Conservation (phyloP, 306 rosid genomes). For the Cucurbita ficifolia region DNA sequence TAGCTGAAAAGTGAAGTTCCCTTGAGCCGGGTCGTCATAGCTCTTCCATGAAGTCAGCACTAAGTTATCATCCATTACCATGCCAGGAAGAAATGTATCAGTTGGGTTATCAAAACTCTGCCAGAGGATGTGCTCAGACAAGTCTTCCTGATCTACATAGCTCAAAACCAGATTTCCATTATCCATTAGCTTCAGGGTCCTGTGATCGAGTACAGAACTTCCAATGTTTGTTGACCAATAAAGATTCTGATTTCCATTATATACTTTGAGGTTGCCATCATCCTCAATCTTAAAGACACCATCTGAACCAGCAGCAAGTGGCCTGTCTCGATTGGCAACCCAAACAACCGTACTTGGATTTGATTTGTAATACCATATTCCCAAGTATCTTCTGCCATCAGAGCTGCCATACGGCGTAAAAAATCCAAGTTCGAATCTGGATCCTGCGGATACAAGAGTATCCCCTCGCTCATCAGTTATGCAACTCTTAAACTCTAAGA, state of each 20-base stretch:
- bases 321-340: constrained; percentile 62
- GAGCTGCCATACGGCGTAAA: constrained; percentile 54
- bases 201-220: constrained; percentile 13
- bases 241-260: constrained; percentile 22
- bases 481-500: constrained; percentile 16
- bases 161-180: constrained; percentile 43
- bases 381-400: constrained; percentile 43
- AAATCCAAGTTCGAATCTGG: constrained; percentile 48
- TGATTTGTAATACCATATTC: constrained; percentile 55
- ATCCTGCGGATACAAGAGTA: constrained; percentile 47
- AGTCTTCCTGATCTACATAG: constrained; percentile 20
- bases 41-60: constrained; percentile 56
- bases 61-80: constrained; percentile 42
- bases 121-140: constrained; percentile 26
- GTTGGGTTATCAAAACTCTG: constrained; percentile 61
- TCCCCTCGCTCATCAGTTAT: constrained; percentile 10
- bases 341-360: constrained; percentile 47
- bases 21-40: constrained; percentile 39
- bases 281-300: constrained; percentile 40
- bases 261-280: constrained; percentile 50
- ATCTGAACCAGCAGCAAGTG: constrained; percentile 28
- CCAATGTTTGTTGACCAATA: constrained; percentile 44
- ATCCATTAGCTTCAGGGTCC: constrained; percentile 38
- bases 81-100: constrained; percentile 76
- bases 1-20: constrained; percentile 59